Base-by-base conservation (phyloP, 2,329 filamentous ascomycete genomes). In the Fusarium piperis region DNA sequence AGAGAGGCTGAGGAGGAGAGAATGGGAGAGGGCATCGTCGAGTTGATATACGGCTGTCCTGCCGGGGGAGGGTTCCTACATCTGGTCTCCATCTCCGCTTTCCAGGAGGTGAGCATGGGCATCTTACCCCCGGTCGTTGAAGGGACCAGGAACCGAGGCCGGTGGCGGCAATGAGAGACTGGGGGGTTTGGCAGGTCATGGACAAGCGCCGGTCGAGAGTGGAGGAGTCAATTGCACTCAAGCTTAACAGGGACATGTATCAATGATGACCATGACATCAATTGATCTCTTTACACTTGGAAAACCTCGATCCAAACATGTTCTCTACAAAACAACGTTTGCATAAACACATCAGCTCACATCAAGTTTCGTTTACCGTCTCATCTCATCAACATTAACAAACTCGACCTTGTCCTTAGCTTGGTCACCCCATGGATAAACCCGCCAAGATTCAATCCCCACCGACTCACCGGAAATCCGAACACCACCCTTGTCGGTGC, bases 391-490 rank as follows among this genome's bases (percentile, higher is more conserved):
- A 15, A 9, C 28, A 48, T 28, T 48, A 53, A 18, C 28, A n/a
- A n/a, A 53, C 20, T 35, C 7, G 3, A 33, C 30, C 51, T 16
- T 32, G 51, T 15, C 18, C 5, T 12, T 33, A 53, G 35, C n/a
- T 1, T 51, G 6, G n/a, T 48, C 44, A 48, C 44, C 44, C 44
- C 44, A 48, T 48, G 23, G 15, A 23, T 30, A 48, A 20, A 23
- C 15, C 64, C 59, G 67, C 72, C 72, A 74, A 74, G 73, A 36
- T 59, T 15, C 4, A 8, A 28, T 26, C 23, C 71, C 72, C 61
- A 72, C 62, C 48, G 32, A 26, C 58, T 76, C 75, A 77, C 75
- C 75, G 75, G 72, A 77, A 44, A 76, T 77, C 74, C 72, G 72
- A 76, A 71, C 72, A 75, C 64, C 64, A 63, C 41, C 68, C 60